A percentile compares a stretch with the other conserved stretches of the same genome.
phyloP scores from a whole-genome alignment of 768 basidiomycete species.

The Boletus subcaerulescens region DNA sequence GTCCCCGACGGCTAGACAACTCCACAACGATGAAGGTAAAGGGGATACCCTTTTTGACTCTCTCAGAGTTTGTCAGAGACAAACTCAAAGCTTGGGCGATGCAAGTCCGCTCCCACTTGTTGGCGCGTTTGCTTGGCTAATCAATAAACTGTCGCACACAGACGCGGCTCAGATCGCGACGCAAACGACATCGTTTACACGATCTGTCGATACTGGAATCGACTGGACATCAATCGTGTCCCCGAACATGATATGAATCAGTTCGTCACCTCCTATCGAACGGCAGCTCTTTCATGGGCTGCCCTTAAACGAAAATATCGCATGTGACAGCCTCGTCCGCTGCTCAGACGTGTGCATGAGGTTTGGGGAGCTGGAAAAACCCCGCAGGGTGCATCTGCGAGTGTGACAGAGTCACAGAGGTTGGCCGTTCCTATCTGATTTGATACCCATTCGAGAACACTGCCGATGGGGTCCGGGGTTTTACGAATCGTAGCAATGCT shows the following conservation, averaged over 20 bases:
- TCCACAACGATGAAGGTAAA: slow-evolving; percentile 66
- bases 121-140: slow-evolving; percentile 15
- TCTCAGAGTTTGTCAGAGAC: slow-evolving; percentile 82
- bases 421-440: slow-evolving; percentile 28
- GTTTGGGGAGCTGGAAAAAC: not conserved
- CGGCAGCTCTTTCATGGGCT: slow-evolving; percentile 70
- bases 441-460: slow-evolving; percentile 20
- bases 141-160: slow-evolving; percentile 26
- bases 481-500: slow-evolving; percentile 19
- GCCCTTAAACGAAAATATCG: slow-evolving; percentile 75
- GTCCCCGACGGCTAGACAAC: slow-evolving; percentile 69
- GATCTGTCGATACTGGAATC: slow-evolving; percentile 74
- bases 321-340: slow-evolving; percentile 34
- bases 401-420: slow-evolving; percentile 2
- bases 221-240: slow-evolving; percentile 82
- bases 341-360: not conserved
- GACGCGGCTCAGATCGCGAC: slow-evolving; percentile 68
- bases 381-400: not conserved
- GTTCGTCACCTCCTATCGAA: slow-evolving; percentile 58
- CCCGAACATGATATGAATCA: slow-evolving; percentile 82
- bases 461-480: slow-evolving; percentile 16
- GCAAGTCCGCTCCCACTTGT: slow-evolving; percentile 39
- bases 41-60: slow-evolving; percentile 75
- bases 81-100: slow-evolving; percentile 83
- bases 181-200: slow-evolving; percentile 75